These are phyloP conservation scores for Lagenidium giganteum DNA, from an alignment of 352 stramenopile genomes.

Conservation along the genomic window DNA sequence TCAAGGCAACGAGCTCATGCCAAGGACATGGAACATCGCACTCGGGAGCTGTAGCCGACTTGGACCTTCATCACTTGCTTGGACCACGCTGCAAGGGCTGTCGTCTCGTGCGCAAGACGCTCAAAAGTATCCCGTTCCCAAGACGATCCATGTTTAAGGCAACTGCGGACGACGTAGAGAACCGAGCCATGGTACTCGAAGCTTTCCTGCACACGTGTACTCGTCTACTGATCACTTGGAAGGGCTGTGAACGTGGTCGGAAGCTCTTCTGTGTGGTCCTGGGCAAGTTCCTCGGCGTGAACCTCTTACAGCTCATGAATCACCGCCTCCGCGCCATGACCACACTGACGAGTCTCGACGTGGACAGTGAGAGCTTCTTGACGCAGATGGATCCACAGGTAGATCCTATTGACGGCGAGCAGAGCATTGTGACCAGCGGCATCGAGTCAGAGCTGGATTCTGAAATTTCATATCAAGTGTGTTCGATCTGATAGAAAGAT, in stretches of 20 bases:
- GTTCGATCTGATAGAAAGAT: no score
- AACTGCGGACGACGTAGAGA: constrained; percentile 37
- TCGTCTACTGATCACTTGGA: constrained; percentile 29
- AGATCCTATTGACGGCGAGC: no score
- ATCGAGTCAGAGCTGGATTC: no score
- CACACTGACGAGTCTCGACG: no score
- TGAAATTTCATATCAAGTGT: no score
- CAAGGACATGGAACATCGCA: constrained; percentile 9
- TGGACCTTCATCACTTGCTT: neutral
- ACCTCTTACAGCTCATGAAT: constrained; percentile 23
- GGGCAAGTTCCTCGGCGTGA: constrained; percentile 51
- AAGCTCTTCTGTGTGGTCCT: constrained; percentile 30
- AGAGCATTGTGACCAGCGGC: no score
- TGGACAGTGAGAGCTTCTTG: no score
- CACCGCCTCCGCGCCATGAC: constrained; percentile 3
- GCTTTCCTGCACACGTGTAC: constrained; percentile 39
- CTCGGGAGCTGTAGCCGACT: constrained; percentile 2
- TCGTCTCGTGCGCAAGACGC: constrained; percentile 22
- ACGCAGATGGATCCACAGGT: no score
- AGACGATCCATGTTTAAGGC: constrained; percentile 40
- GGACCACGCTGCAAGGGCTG: constrained; percentile 32
- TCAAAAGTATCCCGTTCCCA: constrained; percentile 43
- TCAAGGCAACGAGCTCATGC: constrained; percentile 40
- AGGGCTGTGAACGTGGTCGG: constrained; percentile 42
- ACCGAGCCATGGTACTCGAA: constrained; percentile 43